Evolutionary conservation across 441 rosid species (phyloP).

Genomic region (Capsella rubella): DNA sequence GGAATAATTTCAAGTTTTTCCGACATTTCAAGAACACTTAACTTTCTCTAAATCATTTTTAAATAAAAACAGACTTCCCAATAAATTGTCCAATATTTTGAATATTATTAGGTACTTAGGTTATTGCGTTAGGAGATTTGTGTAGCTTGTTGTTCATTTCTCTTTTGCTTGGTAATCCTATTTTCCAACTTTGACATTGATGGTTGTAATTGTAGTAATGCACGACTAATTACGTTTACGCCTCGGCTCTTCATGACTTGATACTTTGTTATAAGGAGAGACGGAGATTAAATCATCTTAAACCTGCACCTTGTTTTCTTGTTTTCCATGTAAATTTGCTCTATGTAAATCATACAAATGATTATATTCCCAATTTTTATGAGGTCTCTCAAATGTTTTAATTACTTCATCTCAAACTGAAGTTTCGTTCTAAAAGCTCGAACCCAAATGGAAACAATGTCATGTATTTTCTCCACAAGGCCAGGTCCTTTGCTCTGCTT

Average conservation of each 20-base stretch:
- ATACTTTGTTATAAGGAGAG: background rate
- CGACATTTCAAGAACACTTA: no score
- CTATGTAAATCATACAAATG: slow-evolving; percentile 16
- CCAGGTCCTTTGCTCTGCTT: slow-evolving; percentile 40
- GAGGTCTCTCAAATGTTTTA: slow-evolving; percentile 19
- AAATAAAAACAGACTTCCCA: no score
- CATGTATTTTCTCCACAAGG: slow-evolving; percentile 31
- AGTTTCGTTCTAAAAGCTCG: slow-evolving; percentile 26
- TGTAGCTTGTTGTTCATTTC: background rate
- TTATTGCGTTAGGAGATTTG: no score
- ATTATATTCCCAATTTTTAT: slow-evolving; percentile 5
- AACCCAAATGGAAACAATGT: slow-evolving; percentile 29
- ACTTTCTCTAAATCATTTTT: no score
- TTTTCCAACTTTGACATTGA: background rate
- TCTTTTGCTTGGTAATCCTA: background rate
- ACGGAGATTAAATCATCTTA: background rate
- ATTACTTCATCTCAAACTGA: slow-evolving; percentile 9
- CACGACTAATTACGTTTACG: background rate
- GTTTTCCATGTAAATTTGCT: background rate
- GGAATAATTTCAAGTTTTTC: no score
- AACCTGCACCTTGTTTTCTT: background rate
- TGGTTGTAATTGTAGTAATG: background rate
- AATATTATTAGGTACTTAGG: no score
- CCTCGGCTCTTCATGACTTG: background rate
- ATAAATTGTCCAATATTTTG: no score